Percentiles rank a stretch among this genome's conserved stretches.
Evolutionary conservation across 192 early-diverging fungal species (phyloP).

Genomic region (Helicostylum pulchrum): DNA sequence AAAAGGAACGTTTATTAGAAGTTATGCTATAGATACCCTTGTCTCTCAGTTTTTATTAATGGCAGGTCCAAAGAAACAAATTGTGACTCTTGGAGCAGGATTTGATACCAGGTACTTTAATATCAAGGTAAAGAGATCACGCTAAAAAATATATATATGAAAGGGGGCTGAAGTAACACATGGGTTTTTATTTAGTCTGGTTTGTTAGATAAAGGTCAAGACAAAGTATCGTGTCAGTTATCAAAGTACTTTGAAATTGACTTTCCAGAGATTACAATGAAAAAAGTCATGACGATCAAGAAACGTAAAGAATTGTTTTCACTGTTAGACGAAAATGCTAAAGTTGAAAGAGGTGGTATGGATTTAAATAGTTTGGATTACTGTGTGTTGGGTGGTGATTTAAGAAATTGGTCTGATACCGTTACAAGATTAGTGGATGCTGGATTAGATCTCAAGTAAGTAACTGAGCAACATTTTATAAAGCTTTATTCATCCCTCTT

Average conservation of each 20-base stretch:
- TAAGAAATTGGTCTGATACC: conserved; percentile 65
- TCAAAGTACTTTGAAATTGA: conserved; percentile 84
- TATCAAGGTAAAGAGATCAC: conserved; percentile 51
- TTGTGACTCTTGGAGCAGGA: conserved; percentile 87
- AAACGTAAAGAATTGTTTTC: conserved; percentile 37
- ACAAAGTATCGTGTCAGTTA: conserved; percentile 7
- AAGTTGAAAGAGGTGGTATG: conserved; percentile 60
- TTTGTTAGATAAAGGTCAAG: not conserved
- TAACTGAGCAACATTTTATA: not conserved
- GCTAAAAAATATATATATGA: conserved; percentile 1
- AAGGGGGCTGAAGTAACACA: not conserved
- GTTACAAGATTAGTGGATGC: conserved; percentile 53
- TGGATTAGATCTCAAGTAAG: conserved; percentile 58
- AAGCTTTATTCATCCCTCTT: not conserved
- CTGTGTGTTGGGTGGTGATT: conserved; percentile 74
- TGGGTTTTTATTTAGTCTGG: not conserved
- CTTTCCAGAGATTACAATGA: conserved; percentile 80
- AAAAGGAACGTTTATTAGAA: conserved; percentile 76
- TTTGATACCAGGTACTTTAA: conserved; percentile 90
- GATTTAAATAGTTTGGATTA: conserved; percentile 71
- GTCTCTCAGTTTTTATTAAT: conserved; percentile 60
- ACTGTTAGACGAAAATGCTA: conserved; percentile 32
- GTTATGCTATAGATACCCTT: conserved; percentile 60
- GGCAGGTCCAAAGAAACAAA: conserved; percentile 55
- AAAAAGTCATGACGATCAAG: conserved; percentile 70